A percentile compares a stretch with the other conserved stretches of the same genome.
phyloP scores from a whole-genome alignment of 345 rosid genomes.

The Hevea brasiliensis region DNA sequence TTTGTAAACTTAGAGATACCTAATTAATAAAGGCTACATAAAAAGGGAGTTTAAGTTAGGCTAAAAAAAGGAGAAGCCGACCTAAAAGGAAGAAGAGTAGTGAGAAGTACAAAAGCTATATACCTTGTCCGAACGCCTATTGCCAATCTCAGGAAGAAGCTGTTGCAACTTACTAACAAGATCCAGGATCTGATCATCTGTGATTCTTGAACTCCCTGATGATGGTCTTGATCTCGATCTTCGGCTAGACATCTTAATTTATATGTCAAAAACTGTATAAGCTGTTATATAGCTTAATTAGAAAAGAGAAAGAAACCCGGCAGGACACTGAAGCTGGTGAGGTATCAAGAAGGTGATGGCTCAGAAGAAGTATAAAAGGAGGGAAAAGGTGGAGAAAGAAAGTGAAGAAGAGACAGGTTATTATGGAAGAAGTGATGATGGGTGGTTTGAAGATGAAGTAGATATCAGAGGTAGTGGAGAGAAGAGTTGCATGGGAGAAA shows the following conservation, averaged over 20 bases:
- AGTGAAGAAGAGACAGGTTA: neutral
- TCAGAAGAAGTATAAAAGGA: no score
- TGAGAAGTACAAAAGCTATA: neutral
- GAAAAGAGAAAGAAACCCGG: no score
- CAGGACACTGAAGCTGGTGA: no score
- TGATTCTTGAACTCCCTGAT: constrained; percentile 66
- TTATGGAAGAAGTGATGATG: neutral
- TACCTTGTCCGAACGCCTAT: constrained; percentile 68
- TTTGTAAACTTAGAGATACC: no score
- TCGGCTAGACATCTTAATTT: constrained; percentile 66
- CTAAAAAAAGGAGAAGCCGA: no score
- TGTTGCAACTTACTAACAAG: constrained; percentile 83
- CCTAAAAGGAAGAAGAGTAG: neutral
- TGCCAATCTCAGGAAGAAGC: constrained; percentile 82
- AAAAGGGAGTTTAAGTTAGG: neutral
- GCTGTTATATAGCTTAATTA: no score
- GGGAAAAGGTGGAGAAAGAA: no score
- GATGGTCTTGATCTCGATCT: constrained; percentile 69
- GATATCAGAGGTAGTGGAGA: constrained; percentile 19
- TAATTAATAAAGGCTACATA: neutral
- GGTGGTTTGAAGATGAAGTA: neutral
- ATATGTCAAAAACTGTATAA: no score
- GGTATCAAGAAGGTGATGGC: no score
- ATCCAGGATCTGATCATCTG: constrained; percentile 88
- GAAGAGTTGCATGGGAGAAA: constrained; percentile 51